Evolutionary conservation across 768 basidiomycete species (phyloP).

Genomic region (Calvatia gigantea): DNA sequence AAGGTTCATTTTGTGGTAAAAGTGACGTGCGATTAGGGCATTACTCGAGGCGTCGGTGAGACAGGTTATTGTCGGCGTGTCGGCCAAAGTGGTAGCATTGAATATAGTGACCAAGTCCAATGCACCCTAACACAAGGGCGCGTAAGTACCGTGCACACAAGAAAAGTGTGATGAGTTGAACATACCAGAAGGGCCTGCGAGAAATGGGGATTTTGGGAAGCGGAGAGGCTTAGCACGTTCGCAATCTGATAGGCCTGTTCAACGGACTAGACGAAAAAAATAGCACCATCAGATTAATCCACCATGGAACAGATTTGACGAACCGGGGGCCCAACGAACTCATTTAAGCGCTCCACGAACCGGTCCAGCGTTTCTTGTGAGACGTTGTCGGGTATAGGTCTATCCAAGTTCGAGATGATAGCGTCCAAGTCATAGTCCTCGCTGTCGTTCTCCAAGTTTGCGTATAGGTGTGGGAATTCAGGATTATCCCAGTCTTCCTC

Average conservation of each 20-base stretch:
- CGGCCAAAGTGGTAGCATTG: slow-evolving; percentile 42
- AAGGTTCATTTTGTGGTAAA: slow-evolving; percentile 41
- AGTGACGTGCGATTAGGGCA: slow-evolving; percentile 54
- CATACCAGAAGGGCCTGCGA: slow-evolving; percentile 42
- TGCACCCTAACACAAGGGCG: slow-evolving; percentile 51
- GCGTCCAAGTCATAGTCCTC: slow-evolving; percentile 55
- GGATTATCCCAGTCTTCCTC: slow-evolving; percentile 79
- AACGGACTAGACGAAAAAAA: slow-evolving; percentile 34
- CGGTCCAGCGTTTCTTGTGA: slow-evolving; percentile 43
- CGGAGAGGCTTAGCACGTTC: slow-evolving; percentile 57
- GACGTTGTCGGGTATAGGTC: slow-evolving; percentile 59
- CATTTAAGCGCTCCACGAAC: slow-evolving; percentile 56
- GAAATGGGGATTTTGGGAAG: slow-evolving; percentile 64
- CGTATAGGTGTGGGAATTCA: slow-evolving; percentile 68
- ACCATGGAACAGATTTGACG: slow-evolving; percentile 15
- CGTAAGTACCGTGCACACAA: not conserved
- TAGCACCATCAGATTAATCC: not conserved
- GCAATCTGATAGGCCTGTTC: slow-evolving; percentile 61
- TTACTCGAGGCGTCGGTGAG: slow-evolving; percentile 68
- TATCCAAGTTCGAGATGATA: slow-evolving; percentile 47
- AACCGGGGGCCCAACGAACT: slow-evolving; percentile 57
- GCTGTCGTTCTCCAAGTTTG: slow-evolving; percentile 51
- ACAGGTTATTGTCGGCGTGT: slow-evolving; percentile 50
- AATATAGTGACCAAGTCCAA: slow-evolving; percentile 55
- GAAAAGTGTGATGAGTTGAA: not conserved